Base-by-base conservation (phyloP, 495 filamentous ascomycete species). In the Bombardia bombarda region DNA sequence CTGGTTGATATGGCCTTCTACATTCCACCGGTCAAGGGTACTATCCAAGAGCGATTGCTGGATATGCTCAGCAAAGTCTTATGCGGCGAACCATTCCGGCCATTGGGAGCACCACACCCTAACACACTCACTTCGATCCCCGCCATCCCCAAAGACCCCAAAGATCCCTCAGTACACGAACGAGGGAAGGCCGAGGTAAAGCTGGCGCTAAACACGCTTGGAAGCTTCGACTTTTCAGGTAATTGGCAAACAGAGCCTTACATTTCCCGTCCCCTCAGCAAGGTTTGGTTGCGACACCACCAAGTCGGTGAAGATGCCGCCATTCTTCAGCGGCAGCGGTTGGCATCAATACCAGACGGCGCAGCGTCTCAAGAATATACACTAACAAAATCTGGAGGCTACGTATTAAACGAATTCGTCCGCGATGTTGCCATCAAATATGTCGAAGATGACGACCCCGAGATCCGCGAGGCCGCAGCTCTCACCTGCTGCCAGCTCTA, bases 1-100 rank as follows among this genome's bases (percentile, higher is more conserved):
- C 68, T 99, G 38, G 88, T 96, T 17, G 92, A 97, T 57, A 94
- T 99, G 86, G 90, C 92, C 31, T 92, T 96, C 57, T 97, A 97
- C 58, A 94, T 99, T 38, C 90, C 92, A 0, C 92, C 93, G 1
- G 84, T 95, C 49, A 90, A 94, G 61, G 73, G 81, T 21, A 87
- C 75, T 9, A 96, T 99, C 31, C 92, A 99, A 59, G 90, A 95
- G 47, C 83, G 86, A 45, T 73, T 99, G 26, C 76, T 99, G 23
- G 85, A 99, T 56, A 87, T 97, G 78, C 73, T 99, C 4, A 96
- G 92, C 65, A 82, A 87, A 51, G 87, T 95, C 21, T 78, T 99
- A 1, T 90, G 87, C 51, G 90, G 90, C 16, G 83, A 88, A 41
- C 85, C 87, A 31, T 99, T 95, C 63, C 81, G 86, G 34, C 87